A percentile compares a stretch with the other conserved stretches of the same genome.
phyloP scores from a whole-genome alignment of 2,329 filamentous ascomycete species.

The Penicillium crustosum region DNA sequence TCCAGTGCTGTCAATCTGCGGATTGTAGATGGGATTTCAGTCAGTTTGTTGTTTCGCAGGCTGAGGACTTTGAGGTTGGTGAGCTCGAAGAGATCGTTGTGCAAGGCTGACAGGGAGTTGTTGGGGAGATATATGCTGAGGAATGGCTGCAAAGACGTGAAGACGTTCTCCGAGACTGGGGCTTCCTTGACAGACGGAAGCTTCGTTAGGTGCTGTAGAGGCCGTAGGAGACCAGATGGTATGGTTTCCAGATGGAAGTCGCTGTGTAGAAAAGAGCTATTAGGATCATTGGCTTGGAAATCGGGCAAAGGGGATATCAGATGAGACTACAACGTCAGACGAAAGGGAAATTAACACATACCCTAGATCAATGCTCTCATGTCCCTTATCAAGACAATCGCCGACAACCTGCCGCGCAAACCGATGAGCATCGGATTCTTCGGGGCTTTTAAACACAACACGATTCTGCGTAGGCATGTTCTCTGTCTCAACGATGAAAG shows the following conservation, averaged over 20 bases:
- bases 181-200: conserved; percentile 35
- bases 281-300: background rate
- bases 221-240: conserved; percentile 36
- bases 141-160: conserved; percentile 42
- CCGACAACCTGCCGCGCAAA: conserved; percentile 40
- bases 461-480: conserved; percentile 3
- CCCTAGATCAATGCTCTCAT: conserved; percentile 49
- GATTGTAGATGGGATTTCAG: conserved; percentile 43
- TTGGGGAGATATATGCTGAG: conserved; percentile 46
- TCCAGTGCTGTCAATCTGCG: conserved; percentile 43
- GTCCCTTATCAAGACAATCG: conserved; percentile 45
- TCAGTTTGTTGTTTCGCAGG: conserved; percentile 48
- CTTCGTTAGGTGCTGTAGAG: conserved; percentile 43
- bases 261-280: conserved; percentile 21
- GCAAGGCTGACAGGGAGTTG: conserved; percentile 41
- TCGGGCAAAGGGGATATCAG: background rate
- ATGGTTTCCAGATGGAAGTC: conserved; percentile 33
- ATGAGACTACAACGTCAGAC: background rate
- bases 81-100: conserved; percentile 45
- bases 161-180: conserved; percentile 40
- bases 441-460: conserved; percentile 20
- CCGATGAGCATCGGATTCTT: conserved; percentile 39
- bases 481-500: conserved; percentile 1
- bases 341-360: conserved; percentile 25
- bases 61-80: conserved; percentile 45